phyloP scores from a whole-genome alignment of 345 rosid genomes.

The Acer campestre region DNA sequence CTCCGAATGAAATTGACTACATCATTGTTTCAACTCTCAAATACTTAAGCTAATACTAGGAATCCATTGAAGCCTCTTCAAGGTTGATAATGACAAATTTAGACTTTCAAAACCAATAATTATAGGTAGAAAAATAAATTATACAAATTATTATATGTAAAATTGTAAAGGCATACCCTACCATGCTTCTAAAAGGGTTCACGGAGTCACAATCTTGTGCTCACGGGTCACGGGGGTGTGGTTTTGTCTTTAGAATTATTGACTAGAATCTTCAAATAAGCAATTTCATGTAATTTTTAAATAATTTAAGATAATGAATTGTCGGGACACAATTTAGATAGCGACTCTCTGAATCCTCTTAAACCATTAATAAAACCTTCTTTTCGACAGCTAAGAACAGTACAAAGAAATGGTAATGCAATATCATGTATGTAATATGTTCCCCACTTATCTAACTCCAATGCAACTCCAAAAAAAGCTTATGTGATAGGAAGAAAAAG shows the following conservation, averaged over 20 bases:
- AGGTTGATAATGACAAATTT: no score
- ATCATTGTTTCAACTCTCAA: background rate
- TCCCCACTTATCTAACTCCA: background rate
- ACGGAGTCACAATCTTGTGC: background rate
- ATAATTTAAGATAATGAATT: background rate
- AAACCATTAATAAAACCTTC: background rate
- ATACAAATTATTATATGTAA: no score
- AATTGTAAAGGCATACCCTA: no score
- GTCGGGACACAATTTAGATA: background rate
- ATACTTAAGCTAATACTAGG: background rate
- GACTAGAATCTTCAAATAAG: no score
- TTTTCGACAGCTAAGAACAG: background rate
- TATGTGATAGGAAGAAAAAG: background rate
- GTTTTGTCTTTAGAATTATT: background rate
- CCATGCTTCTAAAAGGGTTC: background rate
- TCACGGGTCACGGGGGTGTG: slow-evolving; percentile 8
- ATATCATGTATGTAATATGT: background rate
- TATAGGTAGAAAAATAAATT: no score
- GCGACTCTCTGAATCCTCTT: no score
- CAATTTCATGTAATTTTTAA: no score
- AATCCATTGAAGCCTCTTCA: background rate
- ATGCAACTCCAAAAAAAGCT: background rate
- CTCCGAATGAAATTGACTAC: no score
- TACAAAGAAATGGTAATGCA: background rate
- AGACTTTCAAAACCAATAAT: no score